phyloP scores from a whole-genome alignment of 1,284 basidiomycete species.

The Stygiomarasmius scandens region DNA sequence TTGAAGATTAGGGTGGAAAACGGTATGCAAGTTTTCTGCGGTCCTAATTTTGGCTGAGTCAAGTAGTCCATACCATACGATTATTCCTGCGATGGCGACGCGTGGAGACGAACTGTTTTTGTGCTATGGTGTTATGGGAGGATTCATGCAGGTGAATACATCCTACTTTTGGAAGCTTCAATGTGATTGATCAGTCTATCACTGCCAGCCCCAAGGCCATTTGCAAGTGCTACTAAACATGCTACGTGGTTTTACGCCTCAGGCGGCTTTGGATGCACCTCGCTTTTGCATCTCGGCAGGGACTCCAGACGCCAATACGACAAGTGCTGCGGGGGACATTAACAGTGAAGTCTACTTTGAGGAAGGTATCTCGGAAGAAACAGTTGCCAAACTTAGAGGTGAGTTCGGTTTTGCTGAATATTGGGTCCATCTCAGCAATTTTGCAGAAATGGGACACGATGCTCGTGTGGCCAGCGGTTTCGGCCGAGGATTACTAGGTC shows the following conservation, averaged over 20 bases:
- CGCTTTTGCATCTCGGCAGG: conserved; percentile 95
- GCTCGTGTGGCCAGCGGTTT: conserved; percentile 67
- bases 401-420: conserved; percentile 22
- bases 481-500: conserved; percentile 76
- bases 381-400: conserved; percentile 66
- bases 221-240: conserved; percentile 93
- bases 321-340: conserved; percentile 62
- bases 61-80: conserved; percentile 72
- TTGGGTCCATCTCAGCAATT: background rate
- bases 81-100: conserved; percentile 91
- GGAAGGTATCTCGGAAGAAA: conserved; percentile 72
- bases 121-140: conserved; percentile 92
- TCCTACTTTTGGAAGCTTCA: background rate
- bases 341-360: conserved; percentile 89
- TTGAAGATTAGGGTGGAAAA: conserved; percentile 66
- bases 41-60: no score
- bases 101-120: conserved; percentile 84
- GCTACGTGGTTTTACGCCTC: conserved; percentile 82
- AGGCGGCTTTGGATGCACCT: conserved; percentile 88
- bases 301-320: conserved; percentile 63
- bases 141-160: conserved; percentile 82
- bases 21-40: no score
- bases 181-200: background rate
- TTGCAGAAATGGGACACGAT: conserved; percentile 83
- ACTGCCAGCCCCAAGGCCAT: conserved; percentile 79